Conservation (phyloP, 352 stramenopile species). For the Globisporangium cylindrosporum region DNA sequence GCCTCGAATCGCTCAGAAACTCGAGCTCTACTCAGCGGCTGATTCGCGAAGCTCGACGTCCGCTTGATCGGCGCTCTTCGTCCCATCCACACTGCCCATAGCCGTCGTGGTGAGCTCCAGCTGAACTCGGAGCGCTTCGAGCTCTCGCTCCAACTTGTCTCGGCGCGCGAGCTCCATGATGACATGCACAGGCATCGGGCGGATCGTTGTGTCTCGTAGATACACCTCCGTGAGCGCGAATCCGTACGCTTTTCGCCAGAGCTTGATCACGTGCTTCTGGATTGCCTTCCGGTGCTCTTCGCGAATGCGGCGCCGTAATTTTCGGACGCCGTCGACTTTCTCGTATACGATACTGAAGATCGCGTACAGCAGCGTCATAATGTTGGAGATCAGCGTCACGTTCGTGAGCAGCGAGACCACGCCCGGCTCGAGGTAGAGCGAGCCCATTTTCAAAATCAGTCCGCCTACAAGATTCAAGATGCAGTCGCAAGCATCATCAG, state of each 20-base stretch:
- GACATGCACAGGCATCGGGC: slow-evolving; percentile 53
- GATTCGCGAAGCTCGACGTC: slow-evolving; percentile 6
- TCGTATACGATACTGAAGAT: slow-evolving; percentile 60
- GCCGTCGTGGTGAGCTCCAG: slow-evolving; percentile 35
- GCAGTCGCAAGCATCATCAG: background rate
- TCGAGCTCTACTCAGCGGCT: background rate
- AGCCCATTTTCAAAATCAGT: slow-evolving; percentile 67
- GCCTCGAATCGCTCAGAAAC: background rate
- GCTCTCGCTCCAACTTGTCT: slow-evolving; percentile 28
- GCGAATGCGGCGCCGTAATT: slow-evolving; percentile 25
- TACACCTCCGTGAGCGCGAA: slow-evolving; percentile 63
- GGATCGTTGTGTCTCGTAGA: slow-evolving; percentile 36
- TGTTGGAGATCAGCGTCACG: slow-evolving; percentile 49
- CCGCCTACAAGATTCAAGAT: slow-evolving; percentile 29
- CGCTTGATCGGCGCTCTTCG: slow-evolving; percentile 8
- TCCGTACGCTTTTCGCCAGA: slow-evolving; percentile 56
- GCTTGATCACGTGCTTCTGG: slow-evolving; percentile 36
- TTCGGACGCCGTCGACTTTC: slow-evolving; percentile 33
- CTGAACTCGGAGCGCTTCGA: slow-evolving; percentile 35
- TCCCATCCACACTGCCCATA: background rate
- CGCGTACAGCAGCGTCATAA: slow-evolving; percentile 45
- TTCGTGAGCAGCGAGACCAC: slow-evolving; percentile 54
- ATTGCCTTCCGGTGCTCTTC: slow-evolving; percentile 53
- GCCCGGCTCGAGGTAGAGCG: slow-evolving; percentile 35
- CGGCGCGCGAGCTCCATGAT: slow-evolving; percentile 61